Percentiles rank a stretch among this genome's conserved stretches.
Conservation (phyloP, 192 early-diverging fungal genomes). For the Coemansia erecta region DNA sequence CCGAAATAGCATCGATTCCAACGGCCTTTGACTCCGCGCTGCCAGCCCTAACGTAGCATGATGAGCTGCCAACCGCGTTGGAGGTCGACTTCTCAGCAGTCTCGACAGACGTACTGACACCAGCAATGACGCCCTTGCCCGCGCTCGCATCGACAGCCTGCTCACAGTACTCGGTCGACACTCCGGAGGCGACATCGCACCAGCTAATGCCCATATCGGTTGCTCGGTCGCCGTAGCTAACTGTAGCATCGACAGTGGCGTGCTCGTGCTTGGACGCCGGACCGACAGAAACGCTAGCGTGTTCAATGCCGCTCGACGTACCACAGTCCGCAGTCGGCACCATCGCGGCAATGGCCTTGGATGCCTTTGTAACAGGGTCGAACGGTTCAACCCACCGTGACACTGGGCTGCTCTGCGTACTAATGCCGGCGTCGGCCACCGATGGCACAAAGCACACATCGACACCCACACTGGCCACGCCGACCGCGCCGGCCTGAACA, state of each 20-base stretch:
- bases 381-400: constrained; percentile 39
- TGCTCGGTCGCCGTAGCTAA: background rate
- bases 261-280: constrained; percentile 10
- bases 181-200: constrained; percentile 2
- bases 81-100: constrained; percentile 14
- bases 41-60: constrained; percentile 13
- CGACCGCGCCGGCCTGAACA: constrained; percentile 16
- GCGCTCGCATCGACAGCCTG: constrained; percentile 1
- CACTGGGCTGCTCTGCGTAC: constrained; percentile 13
- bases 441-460: constrained; percentile 20
- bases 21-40: background rate
- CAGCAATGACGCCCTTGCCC: constrained; percentile 1
- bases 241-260: constrained; percentile 8
- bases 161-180: background rate
- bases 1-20: background rate
- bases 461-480: constrained; percentile 17
- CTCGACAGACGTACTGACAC: constrained; percentile 1
- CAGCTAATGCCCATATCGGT: constrained; percentile 9
- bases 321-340: constrained; percentile 7
- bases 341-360: constrained; percentile 7
- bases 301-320: constrained; percentile 16
- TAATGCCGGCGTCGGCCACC: constrained; percentile 11
- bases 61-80: constrained; percentile 3
- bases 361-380: constrained; percentile 27
- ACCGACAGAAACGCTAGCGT: constrained; percentile 15